Base-by-base conservation (phyloP, 495 filamentous ascomycete genomes). In the Geopyxis carbonaria region DNA sequence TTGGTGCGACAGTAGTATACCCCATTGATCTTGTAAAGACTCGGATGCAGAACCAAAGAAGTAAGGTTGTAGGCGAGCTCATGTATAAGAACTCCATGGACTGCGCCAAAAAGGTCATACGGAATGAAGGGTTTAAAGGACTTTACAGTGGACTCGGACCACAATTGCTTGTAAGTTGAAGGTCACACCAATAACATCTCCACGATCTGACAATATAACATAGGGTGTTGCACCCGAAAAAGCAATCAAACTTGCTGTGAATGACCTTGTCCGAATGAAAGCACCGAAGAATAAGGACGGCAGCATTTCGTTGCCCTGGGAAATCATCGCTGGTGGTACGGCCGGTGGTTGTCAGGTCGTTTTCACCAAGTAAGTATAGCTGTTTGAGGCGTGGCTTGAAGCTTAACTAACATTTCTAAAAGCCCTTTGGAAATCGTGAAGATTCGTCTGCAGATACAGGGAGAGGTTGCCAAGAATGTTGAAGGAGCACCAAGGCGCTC, bases 401-500 rank as follows among this genome's bases (percentile, higher is more conserved):
- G 9, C 21, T 43, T 6, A 48, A 9, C 20, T 41, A 34, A 16
- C 24, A 29, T 42, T 5, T 2, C 93, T 93, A 62, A 92, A 86
- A 97, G 94, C 59, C 89, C 89, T 25, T 71, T 97, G 8, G 89
- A 97, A 60, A 97, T 97, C 53, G 89, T 97, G 58, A 97, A 97
- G 67, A 97, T 97, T 49, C 80, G 89, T 48, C 72, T 97, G 31
- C 89, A 97, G 61, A 83, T 95, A 6, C 89, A 97, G 65, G 89
- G 89, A 44, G 89, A 97, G 59, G 74, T 94, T 21, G 75, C 83
- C 37, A 94, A 92, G 64, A 80, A 64, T 20, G 76, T 86, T 4
- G 82, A 91, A 49, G 82, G 76, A 31, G 72, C 73, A 10, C 80
- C 80, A 35, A 78, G 77, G 53, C 79, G 89, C 39, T 92, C 84